Base-by-base conservation (phyloP, 2,329 filamentous ascomycete species). In the Sporothrix curviconia region DNA sequence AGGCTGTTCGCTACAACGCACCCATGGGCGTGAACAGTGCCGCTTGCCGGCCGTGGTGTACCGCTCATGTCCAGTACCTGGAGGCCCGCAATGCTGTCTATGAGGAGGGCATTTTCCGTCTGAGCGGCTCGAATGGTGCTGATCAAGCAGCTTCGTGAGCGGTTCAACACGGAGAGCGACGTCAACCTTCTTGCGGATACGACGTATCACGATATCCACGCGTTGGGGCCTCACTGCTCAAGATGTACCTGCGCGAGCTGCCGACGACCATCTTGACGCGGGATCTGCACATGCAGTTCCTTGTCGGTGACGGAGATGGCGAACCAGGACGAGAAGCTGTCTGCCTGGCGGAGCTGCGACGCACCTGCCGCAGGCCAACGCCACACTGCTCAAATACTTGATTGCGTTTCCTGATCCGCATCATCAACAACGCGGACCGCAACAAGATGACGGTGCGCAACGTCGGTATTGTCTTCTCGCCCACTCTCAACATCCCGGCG, bases 371-470 rank as follows among this genome's bases (percentile, higher is more conserved):
- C 78, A 81, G 60, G 83, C 87, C 36, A 99, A 99, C 62, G 82
- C 86, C 47, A 85, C 89, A 3, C 76, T 99, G 43, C 78, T 99
- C 39, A 86, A 87, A 66, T 91, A 95, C 62, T 76, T 99, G 56
- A 89, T 92, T 49, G 84, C 88, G 3, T 96, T 96, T 73, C n/a
- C 74, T 99, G 65, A 90, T 96, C 68, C 87, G 88, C 66, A 92
- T 99, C 65, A 90, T 96, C 67, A 91, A 94, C 71, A 91, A 96
- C 65, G 79, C 90, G 7, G 86, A 89, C 65, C 78, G 87, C 61
- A 99, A 99, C 76, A 97, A 96, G 78, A 99, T 99, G 94, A 96
- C 89, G 11, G 89, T 96, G 55, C 86, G 92, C 63, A 99, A 99
- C 67, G 90, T 99, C 56, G 92, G 94, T 62, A 97, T 99, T 65